Evolutionary conservation across 495 filamentous ascomycete genomes (phyloP).

Genomic region (Thermothielavioides terrestris): DNA sequence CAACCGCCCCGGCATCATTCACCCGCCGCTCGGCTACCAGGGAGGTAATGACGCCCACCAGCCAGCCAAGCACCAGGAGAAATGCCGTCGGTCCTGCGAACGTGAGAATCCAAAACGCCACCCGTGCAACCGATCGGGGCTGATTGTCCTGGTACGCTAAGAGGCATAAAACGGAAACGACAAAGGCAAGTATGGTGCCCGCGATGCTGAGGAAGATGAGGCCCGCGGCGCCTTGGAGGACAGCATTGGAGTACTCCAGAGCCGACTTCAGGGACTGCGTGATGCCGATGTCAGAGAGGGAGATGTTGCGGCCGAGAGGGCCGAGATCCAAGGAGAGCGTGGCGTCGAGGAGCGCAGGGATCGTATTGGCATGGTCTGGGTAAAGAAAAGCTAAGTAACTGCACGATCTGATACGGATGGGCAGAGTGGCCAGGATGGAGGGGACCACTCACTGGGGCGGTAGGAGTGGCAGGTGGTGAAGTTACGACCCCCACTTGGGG

Average conservation of each 20-base stretch:
- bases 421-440: not conserved
- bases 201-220: constrained; percentile 56
- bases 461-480: constrained; percentile 43
- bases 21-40: constrained; percentile 25
- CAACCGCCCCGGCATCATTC: constrained; percentile 23
- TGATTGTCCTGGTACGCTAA: constrained; percentile 8
- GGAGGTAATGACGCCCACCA: constrained; percentile 23
- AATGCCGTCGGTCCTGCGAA: constrained; percentile 22
- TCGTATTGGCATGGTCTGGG: constrained; percentile 43
- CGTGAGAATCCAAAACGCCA: constrained; percentile 2
- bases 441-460: not conserved
- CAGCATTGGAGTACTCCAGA: constrained; percentile 43
- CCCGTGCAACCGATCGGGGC: not conserved
- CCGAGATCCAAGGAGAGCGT: constrained; percentile 43
- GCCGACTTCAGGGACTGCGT: constrained; percentile 53
- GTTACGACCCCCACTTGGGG: not conserved
- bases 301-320: not conserved
- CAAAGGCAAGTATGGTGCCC: constrained; percentile 46
- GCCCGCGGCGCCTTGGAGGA: constrained; percentile 49
- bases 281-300: constrained; percentile 43
- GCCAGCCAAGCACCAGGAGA: constrained; percentile 9
- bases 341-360: constrained; percentile 44
- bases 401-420: not conserved
- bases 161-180: constrained; percentile 39
- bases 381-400: not conserved